phyloP scores from a whole-genome alignment of 768 basidiomycete genomes.

The Psilocybe cubensis region DNA sequence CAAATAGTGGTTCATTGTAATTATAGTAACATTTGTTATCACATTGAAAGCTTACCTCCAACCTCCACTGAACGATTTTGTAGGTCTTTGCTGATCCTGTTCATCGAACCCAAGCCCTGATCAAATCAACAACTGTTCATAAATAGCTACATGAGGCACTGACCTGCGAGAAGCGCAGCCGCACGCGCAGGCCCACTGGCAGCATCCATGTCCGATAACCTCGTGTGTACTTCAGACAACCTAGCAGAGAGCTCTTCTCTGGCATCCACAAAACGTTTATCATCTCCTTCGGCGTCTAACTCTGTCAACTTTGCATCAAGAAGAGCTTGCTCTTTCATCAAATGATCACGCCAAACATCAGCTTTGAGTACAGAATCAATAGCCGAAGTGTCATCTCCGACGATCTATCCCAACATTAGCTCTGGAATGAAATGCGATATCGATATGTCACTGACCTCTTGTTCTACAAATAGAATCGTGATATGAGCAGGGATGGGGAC shows the following conservation, averaged over 20 bases:
- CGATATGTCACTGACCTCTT: slow-evolving; percentile 66
- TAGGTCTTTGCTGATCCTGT: slow-evolving; percentile 81
- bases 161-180: slow-evolving; percentile 87
- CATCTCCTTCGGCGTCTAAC: slow-evolving; percentile 76
- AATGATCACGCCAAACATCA: slow-evolving; percentile 97
- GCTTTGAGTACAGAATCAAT: slow-evolving; percentile 97
- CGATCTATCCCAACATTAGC: slow-evolving; percentile 52
- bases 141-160: neutral
- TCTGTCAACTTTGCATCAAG: slow-evolving; percentile 75
- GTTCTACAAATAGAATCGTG: slow-evolving; percentile 97
- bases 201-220: slow-evolving; percentile 97
- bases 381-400: slow-evolving; percentile 92
- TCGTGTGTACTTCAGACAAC: slow-evolving; percentile 86
- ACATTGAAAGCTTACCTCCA: slow-evolving; percentile 67
- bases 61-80: slow-evolving; percentile 91
- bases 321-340: slow-evolving; percentile 80
- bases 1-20: slow-evolving; percentile 4
- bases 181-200: slow-evolving; percentile 96
- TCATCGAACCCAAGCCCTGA: slow-evolving; percentile 91
- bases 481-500: slow-evolving; percentile 94
- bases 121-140: neutral
- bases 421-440: neutral
- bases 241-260: slow-evolving; percentile 83
- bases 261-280: slow-evolving; percentile 81
- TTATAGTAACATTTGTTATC: neutral